These are phyloP conservation scores for Paramecium caudatum DNA, from an alignment of 73 alveolate genomes.

Conservation along the genomic window DNA sequence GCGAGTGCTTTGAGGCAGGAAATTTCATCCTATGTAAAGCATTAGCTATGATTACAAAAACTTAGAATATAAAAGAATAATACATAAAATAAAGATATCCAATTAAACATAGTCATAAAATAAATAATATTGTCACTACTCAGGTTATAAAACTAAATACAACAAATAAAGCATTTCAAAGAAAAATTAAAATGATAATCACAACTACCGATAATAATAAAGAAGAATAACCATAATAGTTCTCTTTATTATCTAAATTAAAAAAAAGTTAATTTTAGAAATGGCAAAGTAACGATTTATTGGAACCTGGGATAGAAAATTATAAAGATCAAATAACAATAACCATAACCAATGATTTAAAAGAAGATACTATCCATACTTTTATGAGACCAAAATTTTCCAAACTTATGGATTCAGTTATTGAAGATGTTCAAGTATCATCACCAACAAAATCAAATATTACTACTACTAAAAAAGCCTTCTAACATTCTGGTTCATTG, in stretches of 20 bases:
- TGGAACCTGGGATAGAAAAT: background rate
- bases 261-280: background rate
- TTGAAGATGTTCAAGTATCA: background rate
- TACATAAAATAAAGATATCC: background rate
- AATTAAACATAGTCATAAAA: background rate
- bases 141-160: background rate
- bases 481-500: background rate
- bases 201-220: conserved; percentile 9
- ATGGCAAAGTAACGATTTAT: background rate
- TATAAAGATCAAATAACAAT: conserved; percentile 4
- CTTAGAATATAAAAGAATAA: background rate
- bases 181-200: conserved; percentile 22
- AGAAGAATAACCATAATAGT: conserved; percentile 3
- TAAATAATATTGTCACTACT: conserved; percentile 21
- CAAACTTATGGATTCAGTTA: background rate
- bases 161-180: conserved; percentile 25
- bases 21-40: conserved; percentile 19
- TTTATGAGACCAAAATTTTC: background rate
- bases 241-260: background rate
- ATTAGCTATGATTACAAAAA: background rate
- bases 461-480: background rate
- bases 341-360: background rate
- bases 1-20: conserved; percentile 28
- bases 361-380: conserved; percentile 11
- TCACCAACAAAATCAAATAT: conserved; percentile 18